Conservation (phyloP, 257 asterid species). For the Asclepias syriaca region DNA sequence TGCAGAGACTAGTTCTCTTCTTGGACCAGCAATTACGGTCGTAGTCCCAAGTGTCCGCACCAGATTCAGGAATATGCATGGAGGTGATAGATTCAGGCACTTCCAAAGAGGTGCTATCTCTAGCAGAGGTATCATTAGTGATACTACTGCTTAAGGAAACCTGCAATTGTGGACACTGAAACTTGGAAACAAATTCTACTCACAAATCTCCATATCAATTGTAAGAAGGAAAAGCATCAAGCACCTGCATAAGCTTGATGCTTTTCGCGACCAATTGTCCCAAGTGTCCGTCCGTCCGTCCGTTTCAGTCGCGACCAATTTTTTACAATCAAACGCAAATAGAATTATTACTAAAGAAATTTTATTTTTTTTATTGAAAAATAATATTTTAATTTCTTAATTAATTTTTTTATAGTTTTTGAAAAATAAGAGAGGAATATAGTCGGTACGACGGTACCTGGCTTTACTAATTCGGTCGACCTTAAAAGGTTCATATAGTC, state of each 20-base stretch:
- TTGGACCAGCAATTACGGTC: slow-evolving; percentile 58
- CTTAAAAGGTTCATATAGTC: too few relatives aligned
- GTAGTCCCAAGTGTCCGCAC: slow-evolving; percentile 62
- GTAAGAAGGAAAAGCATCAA: slow-evolving; percentile 12
- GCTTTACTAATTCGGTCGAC: too few relatives aligned
- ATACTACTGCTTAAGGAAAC: slow-evolving; percentile 25
- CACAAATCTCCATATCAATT: not conserved
- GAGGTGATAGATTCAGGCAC: slow-evolving; percentile 50
- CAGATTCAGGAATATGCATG: slow-evolving; percentile 55
- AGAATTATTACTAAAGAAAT: too few relatives aligned
- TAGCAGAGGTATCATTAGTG: slow-evolving; percentile 30
- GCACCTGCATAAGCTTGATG: slow-evolving; percentile 65
- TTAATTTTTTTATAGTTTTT: too few relatives aligned
- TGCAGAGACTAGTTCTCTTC: slow-evolving; percentile 64
- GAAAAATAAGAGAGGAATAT: too few relatives aligned
- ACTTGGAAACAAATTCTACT: slow-evolving; percentile 8
- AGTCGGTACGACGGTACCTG: too few relatives aligned
- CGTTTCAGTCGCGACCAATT: too few relatives aligned
- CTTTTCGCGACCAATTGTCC: too few relatives aligned
- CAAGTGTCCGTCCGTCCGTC: not conserved
- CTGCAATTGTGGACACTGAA: slow-evolving; percentile 29
- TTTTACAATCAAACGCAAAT: too few relatives aligned
- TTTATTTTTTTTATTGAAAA: too few relatives aligned
- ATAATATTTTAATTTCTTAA: too few relatives aligned
- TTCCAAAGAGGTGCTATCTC: slow-evolving; percentile 33